phyloP scores from a whole-genome alignment of 805 yeast species.

The Saccharomyces kudriavzevii region DNA sequence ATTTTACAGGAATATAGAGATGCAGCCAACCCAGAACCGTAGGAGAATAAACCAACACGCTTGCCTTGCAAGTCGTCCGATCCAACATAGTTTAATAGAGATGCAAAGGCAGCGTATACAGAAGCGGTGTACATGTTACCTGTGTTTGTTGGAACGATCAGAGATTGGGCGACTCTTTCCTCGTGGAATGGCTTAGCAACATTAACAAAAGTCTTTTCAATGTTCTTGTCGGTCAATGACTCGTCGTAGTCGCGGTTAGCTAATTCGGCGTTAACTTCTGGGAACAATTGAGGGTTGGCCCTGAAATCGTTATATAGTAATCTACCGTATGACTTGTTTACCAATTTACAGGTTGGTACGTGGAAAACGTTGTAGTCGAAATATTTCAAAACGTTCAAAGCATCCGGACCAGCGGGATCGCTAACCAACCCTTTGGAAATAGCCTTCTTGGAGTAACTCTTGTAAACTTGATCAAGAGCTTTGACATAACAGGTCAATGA shows the following conservation, averaged over 20 bases:
- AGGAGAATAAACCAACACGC: constrained; percentile 88
- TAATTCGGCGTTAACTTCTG: constrained; percentile 46
- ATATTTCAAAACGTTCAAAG: constrained; percentile 59
- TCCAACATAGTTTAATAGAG: constrained; percentile 69
- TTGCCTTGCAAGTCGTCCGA: constrained; percentile 67
- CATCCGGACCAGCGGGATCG: constrained; percentile 40
- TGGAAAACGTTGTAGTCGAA: constrained; percentile 96
- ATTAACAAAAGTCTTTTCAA: constrained; percentile 80
- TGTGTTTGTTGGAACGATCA: constrained; percentile 86
- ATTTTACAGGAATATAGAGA: constrained; percentile 74
- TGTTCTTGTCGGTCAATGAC: constrained; percentile 66
- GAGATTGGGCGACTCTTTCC: constrained; percentile 68
- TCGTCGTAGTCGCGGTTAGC: constrained; percentile 60
- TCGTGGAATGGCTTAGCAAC: constrained; percentile 62
- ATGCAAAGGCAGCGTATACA: constrained; percentile 77
- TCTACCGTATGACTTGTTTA: constrained; percentile 87
- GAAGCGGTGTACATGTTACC: constrained; percentile 98
- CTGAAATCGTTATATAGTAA: constrained; percentile 80
- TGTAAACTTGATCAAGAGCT: constrained; percentile 84
- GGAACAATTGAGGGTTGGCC: constrained; percentile 57
- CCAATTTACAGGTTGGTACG: constrained; percentile 95
- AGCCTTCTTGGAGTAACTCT: constrained; percentile 71
- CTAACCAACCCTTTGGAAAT: constrained; percentile 40
- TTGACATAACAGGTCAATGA: constrained; percentile 89
- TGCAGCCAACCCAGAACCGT: constrained; percentile 97